These are phyloP conservation scores for Leishmania gerbilli DNA, from an alignment of 208 protist species.

Conservation along the genomic window DNA sequence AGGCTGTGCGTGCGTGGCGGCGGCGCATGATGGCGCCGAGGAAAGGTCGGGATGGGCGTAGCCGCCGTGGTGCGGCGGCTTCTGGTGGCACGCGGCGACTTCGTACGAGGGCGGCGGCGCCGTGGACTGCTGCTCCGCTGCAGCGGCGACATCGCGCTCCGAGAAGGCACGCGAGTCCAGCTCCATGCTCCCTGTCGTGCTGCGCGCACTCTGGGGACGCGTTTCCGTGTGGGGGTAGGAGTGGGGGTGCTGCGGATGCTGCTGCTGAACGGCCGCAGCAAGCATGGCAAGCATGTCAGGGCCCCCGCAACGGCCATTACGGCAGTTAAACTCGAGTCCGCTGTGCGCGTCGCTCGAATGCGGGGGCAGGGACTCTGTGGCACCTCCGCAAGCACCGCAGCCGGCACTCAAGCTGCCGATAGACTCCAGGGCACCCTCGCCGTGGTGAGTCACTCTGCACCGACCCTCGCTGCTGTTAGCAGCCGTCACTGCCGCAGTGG, in stretches of 20 bases:
- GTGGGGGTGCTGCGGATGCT: slow-evolving; percentile 1
- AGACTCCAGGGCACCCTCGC: not conserved
- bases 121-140: not conserved
- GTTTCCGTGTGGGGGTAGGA: not conserved
- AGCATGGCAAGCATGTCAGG: slow-evolving; percentile 29
- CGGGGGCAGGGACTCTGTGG: not conserved
- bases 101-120: slow-evolving; percentile 18
- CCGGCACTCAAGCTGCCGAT: not conserved
- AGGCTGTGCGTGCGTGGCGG: slow-evolving; percentile 16
- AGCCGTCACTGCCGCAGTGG: slow-evolving; percentile 9
- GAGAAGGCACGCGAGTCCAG: slow-evolving; percentile 10
- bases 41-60: not conserved
- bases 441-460: not conserved
- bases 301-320: slow-evolving; percentile 9
- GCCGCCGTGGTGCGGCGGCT: not conserved
- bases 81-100: not conserved
- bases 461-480: not conserved
- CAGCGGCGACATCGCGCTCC: not conserved
- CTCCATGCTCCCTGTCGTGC: slow-evolving; percentile 6
- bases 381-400: not conserved
- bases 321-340: slow-evolving; percentile 3
- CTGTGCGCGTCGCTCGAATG: not conserved
- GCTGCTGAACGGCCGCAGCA: slow-evolving; percentile 28
- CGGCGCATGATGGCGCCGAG: not conserved
- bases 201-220: slow-evolving; percentile 13